Evolutionary conservation across 441 rosid species (phyloP), one percentile per base, ranked within the genome.

Genomic region (Euphorbia celastroides): DNA sequence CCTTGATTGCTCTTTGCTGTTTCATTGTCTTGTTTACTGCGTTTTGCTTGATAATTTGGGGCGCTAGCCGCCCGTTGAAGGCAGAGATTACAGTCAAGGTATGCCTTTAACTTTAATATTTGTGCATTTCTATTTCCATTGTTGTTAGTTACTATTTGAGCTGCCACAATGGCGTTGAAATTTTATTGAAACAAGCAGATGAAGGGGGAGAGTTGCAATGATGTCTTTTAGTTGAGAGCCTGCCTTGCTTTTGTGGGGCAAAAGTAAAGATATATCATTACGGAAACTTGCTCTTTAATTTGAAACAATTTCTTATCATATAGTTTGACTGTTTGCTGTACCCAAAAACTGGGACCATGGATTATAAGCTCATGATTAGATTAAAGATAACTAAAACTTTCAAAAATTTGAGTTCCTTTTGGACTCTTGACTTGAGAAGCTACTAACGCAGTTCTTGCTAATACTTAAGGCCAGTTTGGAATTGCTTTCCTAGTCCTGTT

Each of bases 41-140:
- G 60, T 86, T 89, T 63, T 92, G 97, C 78, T 76, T 93, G 84
- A 89, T 91, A 60, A 79, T 94, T 16, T 94, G 97, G 98, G 94
- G 94, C 0, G 98, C 90, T 51, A 84, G 97, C 70, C 78, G 91
- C 73, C 92, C 97, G 77, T 89, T 76, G 81, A 92, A 89, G 68
- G 87, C 98, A 1, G 64, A 83, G 57, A 75, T 94, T 69, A 65
- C 79, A 0, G 88, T 89, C 70, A 89, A 82, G 93, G 91, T 87
- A 84, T 41, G 66, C 20, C 38, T 19, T 60, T 69, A 16, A 3
- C 6, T 55, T 11, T 64, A 44, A 13, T 38, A 38, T 38, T 9
- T 34, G 38, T 34, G 4, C 9, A 34, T 34, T 9, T 34, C 38
- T 34, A 34, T 34, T 34, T 34, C 38, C 52, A 46, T 14, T 44